Evolutionary conservation across 495 filamentous ascomycete species (phyloP).

Genomic region (Talaromyces proteolyticus): DNA sequence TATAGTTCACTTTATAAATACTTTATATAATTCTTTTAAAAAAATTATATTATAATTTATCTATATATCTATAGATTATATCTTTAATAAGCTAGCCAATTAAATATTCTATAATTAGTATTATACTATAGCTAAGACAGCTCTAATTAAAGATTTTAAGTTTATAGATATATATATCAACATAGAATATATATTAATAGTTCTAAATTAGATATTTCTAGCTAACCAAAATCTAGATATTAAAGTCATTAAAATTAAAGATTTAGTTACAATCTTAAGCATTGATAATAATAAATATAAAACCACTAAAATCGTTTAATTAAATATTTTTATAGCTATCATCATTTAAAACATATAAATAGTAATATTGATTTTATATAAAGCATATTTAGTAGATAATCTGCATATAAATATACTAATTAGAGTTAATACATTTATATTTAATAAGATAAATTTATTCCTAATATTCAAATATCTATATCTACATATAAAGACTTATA

Average conservation of each 20-base stretch:
- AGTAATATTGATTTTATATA: not conserved
- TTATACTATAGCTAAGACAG: not conserved
- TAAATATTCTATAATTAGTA: not conserved
- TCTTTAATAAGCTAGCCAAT: too few species aligned
- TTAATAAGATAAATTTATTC: not conserved
- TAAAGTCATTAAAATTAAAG: not conserved
- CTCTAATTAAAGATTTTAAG: not conserved
- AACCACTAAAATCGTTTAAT: not conserved
- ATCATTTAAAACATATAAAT: not conserved
- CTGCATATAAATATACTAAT: not conserved
- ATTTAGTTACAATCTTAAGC: not conserved
- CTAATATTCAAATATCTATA: not conserved
- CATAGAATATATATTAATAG: not conserved
- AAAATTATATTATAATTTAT: not conserved
- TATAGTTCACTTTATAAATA: not conserved
- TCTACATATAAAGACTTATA: too few species aligned
- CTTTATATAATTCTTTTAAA: not conserved
- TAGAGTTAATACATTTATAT: not conserved
- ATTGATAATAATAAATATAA: not conserved
- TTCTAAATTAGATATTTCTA: not conserved
- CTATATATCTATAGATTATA: not conserved
- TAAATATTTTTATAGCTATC: not conserved
- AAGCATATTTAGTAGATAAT: not conserved
- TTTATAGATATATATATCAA: not conserved
- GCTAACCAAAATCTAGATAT: not conserved